Conservation (phyloP, 2,329 filamentous ascomycete genomes). For the Stagonosporopsis chrysanthemi region DNA sequence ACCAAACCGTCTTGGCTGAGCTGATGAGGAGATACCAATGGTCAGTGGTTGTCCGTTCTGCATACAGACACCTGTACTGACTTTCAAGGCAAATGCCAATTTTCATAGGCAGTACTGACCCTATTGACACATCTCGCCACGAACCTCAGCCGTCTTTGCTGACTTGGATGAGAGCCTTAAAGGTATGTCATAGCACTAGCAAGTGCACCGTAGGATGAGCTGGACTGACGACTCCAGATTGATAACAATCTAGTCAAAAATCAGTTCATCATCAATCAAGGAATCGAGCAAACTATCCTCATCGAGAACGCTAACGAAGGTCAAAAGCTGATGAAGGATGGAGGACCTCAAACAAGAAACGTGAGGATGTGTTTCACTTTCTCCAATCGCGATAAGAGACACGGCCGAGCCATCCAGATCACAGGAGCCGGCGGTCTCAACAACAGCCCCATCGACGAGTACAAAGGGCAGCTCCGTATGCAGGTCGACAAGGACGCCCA, state of each 20-base stretch:
- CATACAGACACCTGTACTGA: not conserved
- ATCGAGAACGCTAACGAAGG: constrained; percentile 73
- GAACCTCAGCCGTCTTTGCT: constrained; percentile 77
- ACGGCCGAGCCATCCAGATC: constrained; percentile 59
- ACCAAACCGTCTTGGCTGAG: constrained; percentile 71
- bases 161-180: constrained; percentile 81
- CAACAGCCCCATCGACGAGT: constrained; percentile 62
- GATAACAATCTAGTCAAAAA: constrained; percentile 73
- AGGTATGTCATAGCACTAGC: constrained; percentile 49
- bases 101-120: constrained; percentile 67
- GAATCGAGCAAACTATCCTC: constrained; percentile 84
- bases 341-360: constrained; percentile 62
- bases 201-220: too few relatives aligned
- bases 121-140: constrained; percentile 67
- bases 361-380: constrained; percentile 76
- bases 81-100: constrained; percentile 60
- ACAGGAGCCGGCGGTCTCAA: constrained; percentile 56
- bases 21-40: constrained; percentile 70
- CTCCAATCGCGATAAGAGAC: constrained; percentile 67
- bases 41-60: constrained; percentile 37
- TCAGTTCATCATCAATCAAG: constrained; percentile 81
- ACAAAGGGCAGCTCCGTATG: constrained; percentile 71
- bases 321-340: constrained; percentile 71
- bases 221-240: constrained; percentile 24
- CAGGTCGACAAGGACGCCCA: constrained; percentile 76